Evolutionary conservation across 1,139 yeast species (phyloP), one percentile per base, ranked within the genome.

Genomic region (Lizanozyma gosingica): DNA sequence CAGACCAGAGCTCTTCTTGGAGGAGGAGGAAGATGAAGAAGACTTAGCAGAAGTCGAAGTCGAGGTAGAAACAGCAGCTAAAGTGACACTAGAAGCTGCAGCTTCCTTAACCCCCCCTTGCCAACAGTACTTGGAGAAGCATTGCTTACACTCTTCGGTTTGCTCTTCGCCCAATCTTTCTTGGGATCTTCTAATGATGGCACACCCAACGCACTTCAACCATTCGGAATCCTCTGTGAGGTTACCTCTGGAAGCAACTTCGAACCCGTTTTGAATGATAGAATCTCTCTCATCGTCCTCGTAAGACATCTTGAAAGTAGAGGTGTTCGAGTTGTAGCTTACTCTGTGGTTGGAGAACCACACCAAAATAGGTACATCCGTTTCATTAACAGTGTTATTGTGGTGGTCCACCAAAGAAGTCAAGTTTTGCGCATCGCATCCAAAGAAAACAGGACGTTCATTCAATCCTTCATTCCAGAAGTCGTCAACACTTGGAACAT

Each of bases 191-290:
- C 87, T 82, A 43, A 88, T 70, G 41, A 88, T 77, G 6, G 97
- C 97, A 68, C 97, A 88, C 1, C 90, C 86, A 40, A 88, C 75
- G 68, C 97, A 88, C 4, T 83, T 74, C 40, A 76, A 70, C 82
- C 88, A 88, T 41, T 83, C 82, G 2, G 67, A 59, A 53, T 84
- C 94, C 35, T 81, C 63, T 3, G 96, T 83, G 36, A 78, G 65
- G 56, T 87, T 87, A 49, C 73, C 71, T 57, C 87, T 77, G 1
- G 95, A 73, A 18, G 85, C 77, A 33, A 77, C 76, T 56, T 84
- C 94, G 56, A 82, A 86, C 14, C 96, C 97, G 57, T 88, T 88
- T 52, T 72, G 65, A 46, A 88, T 78, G 65, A 87, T 71, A 1
- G 71, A 67, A 40, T 67, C 60, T 52, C 80, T 77, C 51, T 83